Evolutionary conservation across 306 rosid genomes (phyloP).

Genomic region (Astragalus membranaceus): DNA sequence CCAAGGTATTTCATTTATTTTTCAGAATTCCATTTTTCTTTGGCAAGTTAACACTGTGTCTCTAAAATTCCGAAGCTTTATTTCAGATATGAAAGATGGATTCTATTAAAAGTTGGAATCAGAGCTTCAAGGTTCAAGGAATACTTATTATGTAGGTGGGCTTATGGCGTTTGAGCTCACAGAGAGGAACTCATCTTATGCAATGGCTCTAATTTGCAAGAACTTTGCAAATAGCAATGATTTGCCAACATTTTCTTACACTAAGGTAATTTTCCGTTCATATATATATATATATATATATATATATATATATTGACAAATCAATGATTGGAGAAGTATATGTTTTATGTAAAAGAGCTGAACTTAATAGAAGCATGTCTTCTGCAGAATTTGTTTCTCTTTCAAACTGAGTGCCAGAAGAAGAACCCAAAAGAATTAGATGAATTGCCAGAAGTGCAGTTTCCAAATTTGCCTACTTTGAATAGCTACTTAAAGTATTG

Average conservation of each 20-base stretch:
- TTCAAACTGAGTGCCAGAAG: conserved; percentile 34
- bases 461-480: conserved; percentile 61
- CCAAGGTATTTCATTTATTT: conserved; percentile 43
- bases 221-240: conserved; percentile 62
- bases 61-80: conserved; percentile 9
- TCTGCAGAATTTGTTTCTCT: conserved; percentile 60
- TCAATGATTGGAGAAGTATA: background rate
- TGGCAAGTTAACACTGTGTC: background rate
- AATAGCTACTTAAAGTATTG: conserved; percentile 69
- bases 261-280: conserved; percentile 44
- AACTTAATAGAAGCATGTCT: conserved; percentile 3
- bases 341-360: background rate
- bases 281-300: too few species aligned
- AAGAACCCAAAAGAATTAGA: conserved; percentile 33
- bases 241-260: conserved; percentile 58
- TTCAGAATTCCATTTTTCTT: background rate
- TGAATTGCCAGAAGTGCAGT: conserved; percentile 58
- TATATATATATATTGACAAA: background rate
- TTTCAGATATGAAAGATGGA: conserved; percentile 78
- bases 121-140: conserved; percentile 70
- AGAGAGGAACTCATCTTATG: conserved; percentile 85
- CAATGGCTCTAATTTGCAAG: conserved; percentile 81
- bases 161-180: conserved; percentile 96
- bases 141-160: conserved; percentile 86
- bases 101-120: conserved; percentile 75